A percentile compares a stretch with the other conserved stretches of the same genome.
These are phyloP conservation scores for Schoenoplectus tabernaemontani DNA, from an alignment of 202 grass and related monocot genomes.

Conservation along the genomic window DNA sequence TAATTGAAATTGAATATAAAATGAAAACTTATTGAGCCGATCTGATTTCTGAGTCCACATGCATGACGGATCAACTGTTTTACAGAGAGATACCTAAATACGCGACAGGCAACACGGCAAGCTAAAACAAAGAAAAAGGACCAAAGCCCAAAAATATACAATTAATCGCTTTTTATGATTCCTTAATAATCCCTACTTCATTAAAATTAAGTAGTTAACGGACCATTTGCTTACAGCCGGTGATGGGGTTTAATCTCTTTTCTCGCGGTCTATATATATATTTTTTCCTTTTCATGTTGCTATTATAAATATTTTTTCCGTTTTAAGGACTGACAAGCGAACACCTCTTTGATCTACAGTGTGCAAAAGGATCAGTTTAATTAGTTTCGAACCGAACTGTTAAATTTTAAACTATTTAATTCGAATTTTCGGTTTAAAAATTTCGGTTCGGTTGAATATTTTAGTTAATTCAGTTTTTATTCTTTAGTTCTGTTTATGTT, in stretches of 20 bases:
- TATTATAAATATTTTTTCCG: no score
- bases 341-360: no score
- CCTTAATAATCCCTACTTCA: neutral
- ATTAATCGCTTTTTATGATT: neutral
- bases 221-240: neutral
- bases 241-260: neutral
- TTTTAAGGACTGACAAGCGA: no score
- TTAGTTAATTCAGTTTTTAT: no score
- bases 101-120: neutral
- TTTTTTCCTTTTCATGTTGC: no score
- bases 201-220: neutral
- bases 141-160: neutral
- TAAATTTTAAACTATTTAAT: no score
- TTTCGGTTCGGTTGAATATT: no score
- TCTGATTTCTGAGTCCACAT: neutral
- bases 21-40: neutral
- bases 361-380: no score
- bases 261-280: neutral
- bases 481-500: no score
- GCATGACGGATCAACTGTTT: neutral
- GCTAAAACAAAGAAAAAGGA: neutral
- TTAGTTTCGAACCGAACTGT: no score
- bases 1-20: neutral
- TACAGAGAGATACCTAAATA: neutral
- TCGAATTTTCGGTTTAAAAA: no score